Conservation (phyloP, 352 stramenopile genomes). For the Pythium oligandrum region DNA sequence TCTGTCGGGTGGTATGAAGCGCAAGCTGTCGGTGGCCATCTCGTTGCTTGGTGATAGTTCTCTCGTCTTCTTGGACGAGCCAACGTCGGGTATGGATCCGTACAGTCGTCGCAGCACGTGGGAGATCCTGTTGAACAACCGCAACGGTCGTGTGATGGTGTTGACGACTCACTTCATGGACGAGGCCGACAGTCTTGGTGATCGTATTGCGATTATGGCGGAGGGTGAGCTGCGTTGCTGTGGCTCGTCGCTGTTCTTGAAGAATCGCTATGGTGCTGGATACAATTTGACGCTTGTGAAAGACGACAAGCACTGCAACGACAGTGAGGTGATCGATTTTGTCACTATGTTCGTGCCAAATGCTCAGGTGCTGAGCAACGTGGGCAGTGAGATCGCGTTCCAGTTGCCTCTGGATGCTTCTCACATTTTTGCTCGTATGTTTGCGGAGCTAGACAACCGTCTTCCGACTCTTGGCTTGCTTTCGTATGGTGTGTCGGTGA, state of each 20-base stretch:
- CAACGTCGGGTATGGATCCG: too few species aligned
- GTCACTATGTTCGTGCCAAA: constrained; percentile 29
- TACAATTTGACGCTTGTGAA: constrained; percentile 65
- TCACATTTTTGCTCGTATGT: constrained; percentile 53
- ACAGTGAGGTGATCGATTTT: constrained; percentile 34
- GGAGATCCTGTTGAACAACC: too few species aligned
- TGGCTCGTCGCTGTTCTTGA: too few species aligned
- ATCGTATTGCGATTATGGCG: constrained; percentile 68
- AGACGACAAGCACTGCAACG: constrained; percentile 26
- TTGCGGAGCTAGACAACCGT: constrained; percentile 55
- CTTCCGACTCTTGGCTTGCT: constrained; percentile 34
- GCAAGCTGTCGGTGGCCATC: too few species aligned
- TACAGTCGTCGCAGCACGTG: too few species aligned
- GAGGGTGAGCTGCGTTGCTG: constrained; percentile 54
- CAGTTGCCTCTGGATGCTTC: constrained; percentile 57
- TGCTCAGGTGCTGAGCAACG: constrained; percentile 69
- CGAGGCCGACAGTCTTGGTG: constrained; percentile 64
- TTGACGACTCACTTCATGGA: constrained; percentile 85
- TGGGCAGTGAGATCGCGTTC: too few species aligned
- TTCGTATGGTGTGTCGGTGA: constrained; percentile 81
- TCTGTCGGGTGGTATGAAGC: too few species aligned
- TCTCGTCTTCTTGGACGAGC: constrained; percentile 90
- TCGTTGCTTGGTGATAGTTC: too few species aligned
- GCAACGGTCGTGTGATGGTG: constrained; percentile 60
- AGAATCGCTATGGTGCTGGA: too few species aligned